Conservation (phyloP, 257 asterid genomes). For the Eucommia ulmoides region DNA sequence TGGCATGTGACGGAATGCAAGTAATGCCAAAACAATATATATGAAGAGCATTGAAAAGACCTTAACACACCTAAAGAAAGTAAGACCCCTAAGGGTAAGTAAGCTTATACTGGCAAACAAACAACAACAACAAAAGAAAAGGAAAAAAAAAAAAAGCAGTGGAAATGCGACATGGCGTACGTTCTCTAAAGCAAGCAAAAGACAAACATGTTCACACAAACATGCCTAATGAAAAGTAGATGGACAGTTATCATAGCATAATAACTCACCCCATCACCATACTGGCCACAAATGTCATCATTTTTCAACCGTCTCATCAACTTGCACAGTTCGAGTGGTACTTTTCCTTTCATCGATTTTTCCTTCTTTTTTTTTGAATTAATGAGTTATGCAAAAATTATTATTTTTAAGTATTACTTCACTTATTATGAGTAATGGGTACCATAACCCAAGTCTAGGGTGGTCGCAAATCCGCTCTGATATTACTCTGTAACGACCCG, state of each 20-base stretch:
- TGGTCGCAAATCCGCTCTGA: too few relatives aligned
- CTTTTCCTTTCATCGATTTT: too few relatives aligned
- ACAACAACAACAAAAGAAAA: too few relatives aligned
- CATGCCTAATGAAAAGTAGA: slow-evolving; percentile 96
- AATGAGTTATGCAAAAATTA: too few relatives aligned
- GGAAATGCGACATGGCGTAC: neutral
- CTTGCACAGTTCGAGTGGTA: slow-evolving; percentile 35
- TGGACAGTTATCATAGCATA: slow-evolving; percentile 96
- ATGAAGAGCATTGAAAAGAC: neutral
- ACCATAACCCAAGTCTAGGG: too few relatives aligned
- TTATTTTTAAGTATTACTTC: too few relatives aligned
- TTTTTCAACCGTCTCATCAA: slow-evolving; percentile 72
- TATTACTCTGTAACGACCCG: too few relatives aligned
- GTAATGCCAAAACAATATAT: neutral
- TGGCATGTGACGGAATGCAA: neutral
- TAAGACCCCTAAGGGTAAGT: neutral
- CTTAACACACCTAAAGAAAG: neutral
- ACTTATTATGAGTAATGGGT: too few relatives aligned
- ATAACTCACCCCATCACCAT: slow-evolving; percentile 95
- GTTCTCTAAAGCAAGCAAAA: slow-evolving; percentile 9
- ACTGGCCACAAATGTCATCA: slow-evolving; percentile 96
- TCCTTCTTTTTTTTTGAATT: too few relatives aligned
- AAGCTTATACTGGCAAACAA: neutral
- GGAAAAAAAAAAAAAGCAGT: neutral
- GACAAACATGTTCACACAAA: slow-evolving; percentile 68